Conservation (phyloP, 345 rosid species). For the Gossypium stocksii region DNA sequence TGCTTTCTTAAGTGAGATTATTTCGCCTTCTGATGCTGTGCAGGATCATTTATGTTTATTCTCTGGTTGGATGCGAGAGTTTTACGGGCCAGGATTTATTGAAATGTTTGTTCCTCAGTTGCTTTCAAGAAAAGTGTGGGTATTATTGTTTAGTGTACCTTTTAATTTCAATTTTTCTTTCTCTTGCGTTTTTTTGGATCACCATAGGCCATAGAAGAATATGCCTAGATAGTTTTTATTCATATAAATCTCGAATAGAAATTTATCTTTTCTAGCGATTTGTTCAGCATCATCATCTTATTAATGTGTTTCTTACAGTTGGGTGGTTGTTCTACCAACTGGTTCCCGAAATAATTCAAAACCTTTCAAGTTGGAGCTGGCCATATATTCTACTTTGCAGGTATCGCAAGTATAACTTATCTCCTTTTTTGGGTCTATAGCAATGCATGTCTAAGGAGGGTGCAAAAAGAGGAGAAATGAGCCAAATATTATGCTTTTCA, state of each 20-base stretch:
- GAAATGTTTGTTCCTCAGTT: conserved; percentile 80
- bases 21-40: conserved; percentile 18
- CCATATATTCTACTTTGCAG: conserved; percentile 68
- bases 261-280: not conserved
- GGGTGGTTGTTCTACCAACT: conserved; percentile 83
- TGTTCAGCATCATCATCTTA: conserved; percentile 14
- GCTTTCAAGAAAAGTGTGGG: conserved; percentile 86
- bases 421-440: not conserved
- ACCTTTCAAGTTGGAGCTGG: conserved; percentile 89
- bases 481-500: not conserved
- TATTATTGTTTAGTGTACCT: conserved; percentile 16
- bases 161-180: not conserved
- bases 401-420: conserved; percentile 30
- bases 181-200: not conserved
- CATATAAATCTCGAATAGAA: conserved; percentile 8
- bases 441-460: not conserved
- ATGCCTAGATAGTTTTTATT: not conserved
- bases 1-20: not conserved
- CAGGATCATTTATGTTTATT: conserved; percentile 77
- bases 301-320: conserved; percentile 41
- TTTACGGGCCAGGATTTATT: conserved; percentile 78
- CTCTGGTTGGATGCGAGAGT: conserved; percentile 95
- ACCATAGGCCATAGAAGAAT: not conserved
- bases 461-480: conserved; percentile 6
- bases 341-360: conserved; percentile 63